Evolutionary conservation across 345 rosid genomes (phyloP), one percentile per base, ranked within the genome.

Genomic region (Sisymbrium irio): DNA sequence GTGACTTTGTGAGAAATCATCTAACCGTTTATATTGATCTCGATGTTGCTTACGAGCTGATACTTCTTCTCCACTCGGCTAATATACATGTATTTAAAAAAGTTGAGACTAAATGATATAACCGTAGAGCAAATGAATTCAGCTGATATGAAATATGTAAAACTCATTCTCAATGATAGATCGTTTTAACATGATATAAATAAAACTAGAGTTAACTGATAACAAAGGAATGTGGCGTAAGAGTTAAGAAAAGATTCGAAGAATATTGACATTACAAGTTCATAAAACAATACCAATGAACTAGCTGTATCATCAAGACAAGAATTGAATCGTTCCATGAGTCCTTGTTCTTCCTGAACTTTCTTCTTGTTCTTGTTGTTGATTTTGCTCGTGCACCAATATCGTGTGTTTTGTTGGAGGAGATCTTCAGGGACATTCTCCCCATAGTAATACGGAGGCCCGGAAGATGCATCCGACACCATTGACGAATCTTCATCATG

Each of bases 401-500:
- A 54, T 15, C 15, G 71, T 6, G 39, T 44, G 32, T 64, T 73
- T 33, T 73, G 58, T 55, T 64, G 75, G 58, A 18, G 62, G 12
- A 37, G 45, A 51, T 75, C 84, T 67, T 80, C 79, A 35, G 78
- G 73, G 49, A 64, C 73, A 79, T 77, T 65, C 50, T 82, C 82
- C 28, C 80, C 83, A 27, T 61, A 65, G 57, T 79, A 80, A 81
- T 83, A 82, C 3, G 89, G 88, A 35, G 88, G 95, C 1, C 88
- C 91, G 41, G 98, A 92, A 58, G 96, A 92, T 25, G 98, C 98
- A 83, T 93, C 97, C 5, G 98, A 93, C 65, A 93, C 84, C 97
- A 88, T 93, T 19, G 98, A 90, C 37, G 86, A 79, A 65, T 88
- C 88, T 37, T 83, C 83, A 36, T 54, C 72, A 49, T 58, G 61